phyloP scores from a whole-genome alignment of 768 basidiomycete species.

The Mycena belliarum region DNA sequence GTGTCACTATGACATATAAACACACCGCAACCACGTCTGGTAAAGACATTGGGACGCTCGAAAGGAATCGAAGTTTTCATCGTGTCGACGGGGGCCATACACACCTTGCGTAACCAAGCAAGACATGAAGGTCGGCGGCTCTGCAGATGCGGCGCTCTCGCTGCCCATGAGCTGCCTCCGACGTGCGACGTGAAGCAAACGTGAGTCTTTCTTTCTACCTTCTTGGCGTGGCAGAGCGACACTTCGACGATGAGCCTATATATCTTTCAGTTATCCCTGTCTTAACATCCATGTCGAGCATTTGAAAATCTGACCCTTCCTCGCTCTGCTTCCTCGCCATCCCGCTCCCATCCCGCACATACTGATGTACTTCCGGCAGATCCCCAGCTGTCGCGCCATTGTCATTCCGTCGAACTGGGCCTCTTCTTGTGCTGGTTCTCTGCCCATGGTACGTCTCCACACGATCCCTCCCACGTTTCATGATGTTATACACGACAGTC shows the following conservation, averaged over 20 bases:
- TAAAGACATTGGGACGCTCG: conserved; percentile 36
- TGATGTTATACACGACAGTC: conserved; percentile 93
- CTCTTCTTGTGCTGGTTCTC: too few relatives aligned
- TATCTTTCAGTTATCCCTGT: conserved; percentile 23
- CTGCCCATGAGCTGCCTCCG: background rate
- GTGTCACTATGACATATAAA: conserved; percentile 85
- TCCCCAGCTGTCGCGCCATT: too few relatives aligned
- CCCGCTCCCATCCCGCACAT: too few relatives aligned
- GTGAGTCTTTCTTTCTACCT: conserved; percentile 3
- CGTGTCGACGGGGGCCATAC: too few relatives aligned
- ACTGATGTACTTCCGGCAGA: background rate
- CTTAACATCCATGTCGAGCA: conserved; percentile 20
- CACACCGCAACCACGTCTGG: conserved; percentile 52
- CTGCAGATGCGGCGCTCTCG: too few relatives aligned
- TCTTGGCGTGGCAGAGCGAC: background rate
- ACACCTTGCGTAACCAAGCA: too few relatives aligned
- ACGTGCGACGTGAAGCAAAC: background rate
- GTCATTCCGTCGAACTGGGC: too few relatives aligned
- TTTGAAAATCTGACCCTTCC: conserved; percentile 14
- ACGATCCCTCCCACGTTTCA: conserved; percentile 25
- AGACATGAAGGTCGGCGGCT: too few relatives aligned
- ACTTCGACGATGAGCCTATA: conserved; percentile 15
- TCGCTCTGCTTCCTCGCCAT: background rate
- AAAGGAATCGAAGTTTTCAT: conserved; percentile 51
- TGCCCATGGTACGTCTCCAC: conserved; percentile 24